A percentile compares a stretch with the other conserved stretches of the same genome.
phyloP scores from a whole-genome alignment of 1,284 basidiomycete species.

The Ustilago sp. region DNA sequence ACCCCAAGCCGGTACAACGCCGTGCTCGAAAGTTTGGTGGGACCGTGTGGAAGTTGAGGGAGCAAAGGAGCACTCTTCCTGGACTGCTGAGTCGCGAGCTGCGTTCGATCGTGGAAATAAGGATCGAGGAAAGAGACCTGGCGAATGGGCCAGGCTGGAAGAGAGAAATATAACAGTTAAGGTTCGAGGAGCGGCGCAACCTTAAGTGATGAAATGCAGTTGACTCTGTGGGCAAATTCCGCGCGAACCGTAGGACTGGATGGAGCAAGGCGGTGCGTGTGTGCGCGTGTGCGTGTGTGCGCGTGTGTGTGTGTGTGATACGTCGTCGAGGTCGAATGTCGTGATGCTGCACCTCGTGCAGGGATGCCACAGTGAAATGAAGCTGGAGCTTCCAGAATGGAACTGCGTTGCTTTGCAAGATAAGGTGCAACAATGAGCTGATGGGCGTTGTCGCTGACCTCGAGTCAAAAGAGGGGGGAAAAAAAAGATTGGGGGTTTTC shows the following conservation, averaged over 20 bases:
- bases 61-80: neutral
- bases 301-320: conserved; percentile 8
- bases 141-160: conserved; percentile 7
- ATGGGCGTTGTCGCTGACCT: conserved; percentile 15
- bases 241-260: conserved; percentile 37
- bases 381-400: conserved; percentile 12
- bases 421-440: conserved; percentile 18
- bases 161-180: conserved; percentile 17
- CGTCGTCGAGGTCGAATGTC: conserved; percentile 17
- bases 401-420: conserved; percentile 19
- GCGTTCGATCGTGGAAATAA: conserved; percentile 13
- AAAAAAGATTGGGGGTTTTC: neutral
- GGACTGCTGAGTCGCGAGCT: neutral
- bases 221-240: conserved; percentile 15
- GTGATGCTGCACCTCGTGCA: conserved; percentile 17
- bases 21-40: conserved; percentile 22
- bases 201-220: conserved; percentile 43
- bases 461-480: neutral
- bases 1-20: neutral
- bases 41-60: conserved; percentile 13
- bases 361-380: conserved; percentile 13
- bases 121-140: neutral
- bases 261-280: conserved; percentile 6
- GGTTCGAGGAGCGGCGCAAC: conserved; percentile 35
- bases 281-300: conserved; percentile 7